These are phyloP conservation scores for Gossypium aridum DNA, from an alignment of 441 rosid genomes.

Conservation along the genomic window DNA sequence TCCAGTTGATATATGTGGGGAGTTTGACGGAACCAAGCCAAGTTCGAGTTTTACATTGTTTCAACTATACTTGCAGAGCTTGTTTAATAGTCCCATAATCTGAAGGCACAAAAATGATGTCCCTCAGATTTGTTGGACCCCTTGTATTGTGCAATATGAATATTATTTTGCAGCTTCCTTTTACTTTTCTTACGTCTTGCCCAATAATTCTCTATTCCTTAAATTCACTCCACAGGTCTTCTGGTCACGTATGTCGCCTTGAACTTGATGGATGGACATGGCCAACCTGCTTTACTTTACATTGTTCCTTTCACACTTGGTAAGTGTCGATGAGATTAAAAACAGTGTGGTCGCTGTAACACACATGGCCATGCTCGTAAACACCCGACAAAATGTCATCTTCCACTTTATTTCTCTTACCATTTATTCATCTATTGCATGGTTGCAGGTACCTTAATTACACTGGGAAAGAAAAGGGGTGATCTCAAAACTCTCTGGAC, in stretches of 20 bases:
- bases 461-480: slow-evolving; percentile 80
- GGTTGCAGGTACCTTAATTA: slow-evolving; percentile 64
- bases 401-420: not conserved
- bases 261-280: slow-evolving; percentile 83
- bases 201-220: not conserved
- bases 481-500: slow-evolving; percentile 76
- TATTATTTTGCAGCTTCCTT: not conserved
- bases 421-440: not conserved
- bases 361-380: not conserved
- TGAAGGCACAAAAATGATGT: not conserved
- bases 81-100: not conserved
- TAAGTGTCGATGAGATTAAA: slow-evolving; percentile 21
- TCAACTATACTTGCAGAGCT: not conserved
- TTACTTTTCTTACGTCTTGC: not conserved
- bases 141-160: not conserved
- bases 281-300: slow-evolving; percentile 79
- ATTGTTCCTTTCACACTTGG: slow-evolving; percentile 79
- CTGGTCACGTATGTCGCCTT: slow-evolving; percentile 67
- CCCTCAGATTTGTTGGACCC: not conserved
- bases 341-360: not conserved
- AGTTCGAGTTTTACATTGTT: not conserved
- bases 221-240: slow-evolving; percentile 39
- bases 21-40: not conserved
- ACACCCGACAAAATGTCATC: not conserved
- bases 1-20: not conserved